Evolutionary conservation across 257 asterid genomes (phyloP), one percentile per base, ranked within the genome.

Genomic region (Nicotiana sylvestris): DNA sequence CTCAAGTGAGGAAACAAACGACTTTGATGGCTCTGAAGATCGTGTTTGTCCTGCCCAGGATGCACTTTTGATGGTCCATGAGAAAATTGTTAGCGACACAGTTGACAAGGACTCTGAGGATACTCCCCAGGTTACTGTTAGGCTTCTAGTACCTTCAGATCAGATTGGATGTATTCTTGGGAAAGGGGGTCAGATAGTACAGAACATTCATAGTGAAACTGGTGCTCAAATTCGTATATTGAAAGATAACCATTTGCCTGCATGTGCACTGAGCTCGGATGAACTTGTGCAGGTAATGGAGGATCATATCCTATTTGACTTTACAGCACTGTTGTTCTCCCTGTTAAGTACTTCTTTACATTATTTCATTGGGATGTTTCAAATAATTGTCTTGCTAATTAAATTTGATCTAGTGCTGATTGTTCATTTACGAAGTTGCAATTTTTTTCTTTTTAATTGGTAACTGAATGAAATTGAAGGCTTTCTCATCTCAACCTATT

Each of bases 91-190:
- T 81, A 82, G 89, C 13, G 98, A 93, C 33, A 84, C 87, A 49
- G 82, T 83, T 76, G 96, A 89, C 18, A 95, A 92, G 84, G 90
- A 89, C 79, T 86, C 91, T 29, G 97, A 92, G 16, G 97, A 90
- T 80, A 84, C 72, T 53, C 90, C 90, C 8, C 93, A 90, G 77
- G 91, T 92, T 66, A 89, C 93, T 5, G 91, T 90, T 76, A 90
- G 94, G 84, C 95, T 95, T 81, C 87, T 95, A 61, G 98, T 95
- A 64, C 96, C 99, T 56, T 94, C 98, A 70, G 97, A 95, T 88
- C 98, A 95, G 90, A 95, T 95, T 62, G 99, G 99, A 66, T 92
- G 99, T 83, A 83, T 94, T 69, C 92, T 94, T 81, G 99, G 99
- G 82, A 95, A 95, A 89, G 97, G 99, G 85, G 99, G 98, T 76